Base-by-base conservation (phyloP, 1,284 basidiomycete genomes). In the Pisolithus thermaeus region DNA sequence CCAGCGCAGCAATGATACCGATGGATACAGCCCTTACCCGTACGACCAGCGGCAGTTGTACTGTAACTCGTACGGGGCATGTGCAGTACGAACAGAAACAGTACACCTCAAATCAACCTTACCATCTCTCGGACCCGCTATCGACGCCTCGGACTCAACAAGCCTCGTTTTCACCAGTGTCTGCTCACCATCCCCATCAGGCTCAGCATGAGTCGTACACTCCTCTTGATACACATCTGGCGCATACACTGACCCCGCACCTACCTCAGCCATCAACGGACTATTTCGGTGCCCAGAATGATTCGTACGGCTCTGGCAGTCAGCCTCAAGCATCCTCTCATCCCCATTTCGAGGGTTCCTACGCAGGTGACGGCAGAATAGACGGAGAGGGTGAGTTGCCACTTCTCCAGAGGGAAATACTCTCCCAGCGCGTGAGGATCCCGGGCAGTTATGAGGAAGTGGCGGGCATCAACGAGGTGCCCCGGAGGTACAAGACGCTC, bases 401-500 rank as follows among this genome's bases (percentile, higher is more conserved):
- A 0, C 71, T 87, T 16, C 66, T 87, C 36, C 66, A 75, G 7
- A 70, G 82, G 14, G 76, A 81, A 48, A 58, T 61, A 7, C 61
- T 60, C 14, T 61, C 62, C 30, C 32, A 55, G 23, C 55, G 52
- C 14, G 57, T 66, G 52, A 64, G 70, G 1, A 54, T 78, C 7
- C 73, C 73, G 0, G 78, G 80, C 16, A 70, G 67, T 12, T 79
- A 76, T 58, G 72, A 73, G 25, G 68, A 70, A n/a, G 68, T 69
- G 12, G 63, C 67, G 16, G 27, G 46, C 48, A 58, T n/a, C 64
- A 72, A 59, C 20, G 75, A 77, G 84, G 3, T 90, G 95, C 52
- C 92, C 93, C 73, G 93, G 50, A 0, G 93, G 52, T 87, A 93
- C 75, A 92, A 92, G 73, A 96, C 93, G 0, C 84, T 92, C 66